Evolutionary conservation across 495 filamentous ascomycete genomes (phyloP).

Genomic region (Copromyces sp.): DNA sequence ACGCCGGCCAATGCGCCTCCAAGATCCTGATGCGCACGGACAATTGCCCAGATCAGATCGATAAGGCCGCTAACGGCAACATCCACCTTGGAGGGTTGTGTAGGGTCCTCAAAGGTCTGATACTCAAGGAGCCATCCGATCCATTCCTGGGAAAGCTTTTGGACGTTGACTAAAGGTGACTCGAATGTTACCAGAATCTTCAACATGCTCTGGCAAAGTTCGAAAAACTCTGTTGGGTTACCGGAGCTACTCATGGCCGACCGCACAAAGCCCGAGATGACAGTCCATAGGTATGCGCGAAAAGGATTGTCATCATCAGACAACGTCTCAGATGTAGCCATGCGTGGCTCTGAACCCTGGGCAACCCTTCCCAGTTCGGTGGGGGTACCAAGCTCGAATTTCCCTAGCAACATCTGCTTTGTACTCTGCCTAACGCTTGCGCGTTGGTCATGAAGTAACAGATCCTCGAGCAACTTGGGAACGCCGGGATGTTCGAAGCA

Average conservation of each 20-base stretch:
- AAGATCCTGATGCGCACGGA: slow-evolving; percentile 2
- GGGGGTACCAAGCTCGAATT: slow-evolving; percentile 3
- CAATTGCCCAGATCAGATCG: slow-evolving; percentile 15
- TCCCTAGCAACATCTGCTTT: slow-evolving; percentile 26
- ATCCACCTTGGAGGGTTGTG: slow-evolving; percentile 40
- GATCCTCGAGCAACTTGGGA: slow-evolving; percentile 21
- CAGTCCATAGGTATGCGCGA: slow-evolving; percentile 37
- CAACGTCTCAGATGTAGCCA: neutral
- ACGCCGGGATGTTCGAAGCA: slow-evolving; percentile 34
- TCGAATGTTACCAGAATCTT: slow-evolving; percentile 42
- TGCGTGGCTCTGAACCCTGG: neutral
- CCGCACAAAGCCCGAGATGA: slow-evolving; percentile 32
- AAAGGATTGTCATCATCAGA: slow-evolving; percentile 11
- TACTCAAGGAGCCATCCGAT: slow-evolving; percentile 16
- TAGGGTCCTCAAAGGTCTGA: slow-evolving; percentile 32
- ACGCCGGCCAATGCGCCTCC: slow-evolving; percentile 24
- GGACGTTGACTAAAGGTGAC: slow-evolving; percentile 40
- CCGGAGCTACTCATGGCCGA: slow-evolving; percentile 24
- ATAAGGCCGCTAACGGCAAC: slow-evolving; percentile 38
- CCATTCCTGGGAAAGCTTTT: slow-evolving; percentile 13
- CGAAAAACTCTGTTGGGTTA: slow-evolving; percentile 36
- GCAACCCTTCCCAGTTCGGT: neutral
- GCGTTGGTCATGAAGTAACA: slow-evolving; percentile 35
- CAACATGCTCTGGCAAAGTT: slow-evolving; percentile 40
- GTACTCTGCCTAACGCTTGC: slow-evolving; percentile 30